A percentile compares a stretch with the other conserved stretches of the same genome.
Evolutionary conservation across 208 protist species (phyloP).

Genomic region (Trypanosoma grayi): DNA sequence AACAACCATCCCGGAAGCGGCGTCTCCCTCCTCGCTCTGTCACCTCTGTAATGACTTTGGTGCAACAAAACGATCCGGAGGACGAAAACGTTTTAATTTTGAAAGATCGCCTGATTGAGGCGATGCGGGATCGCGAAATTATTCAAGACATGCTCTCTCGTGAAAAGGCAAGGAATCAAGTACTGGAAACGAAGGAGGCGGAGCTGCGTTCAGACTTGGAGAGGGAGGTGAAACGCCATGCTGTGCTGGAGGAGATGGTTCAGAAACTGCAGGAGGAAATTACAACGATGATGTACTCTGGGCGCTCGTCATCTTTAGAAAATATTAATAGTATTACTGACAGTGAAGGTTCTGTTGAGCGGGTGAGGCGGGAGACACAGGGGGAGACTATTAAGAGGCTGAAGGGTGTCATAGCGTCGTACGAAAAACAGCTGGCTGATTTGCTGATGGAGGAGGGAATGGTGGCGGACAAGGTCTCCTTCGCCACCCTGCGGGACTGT

Average conservation of each 20-base stretch:
- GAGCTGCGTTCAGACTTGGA: conserved; percentile 2
- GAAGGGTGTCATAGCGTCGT: background rate
- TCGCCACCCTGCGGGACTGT: conserved; percentile 5
- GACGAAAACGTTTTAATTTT: conserved; percentile 19
- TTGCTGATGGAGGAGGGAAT: conserved; percentile 16
- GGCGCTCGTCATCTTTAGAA: conserved; percentile 1
- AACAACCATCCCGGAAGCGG: too few species aligned
- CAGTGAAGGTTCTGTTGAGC: background rate
- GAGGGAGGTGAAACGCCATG: conserved; percentile 1
- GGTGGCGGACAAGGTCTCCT: background rate
- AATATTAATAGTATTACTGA: background rate
- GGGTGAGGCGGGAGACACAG: background rate
- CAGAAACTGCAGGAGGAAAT: conserved; percentile 14
- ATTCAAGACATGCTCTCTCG: conserved; percentile 19
- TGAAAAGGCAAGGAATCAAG: conserved; percentile 8
- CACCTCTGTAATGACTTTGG: background rate
- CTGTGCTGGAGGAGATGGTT: conserved; percentile 10
- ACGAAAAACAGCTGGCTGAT: conserved; percentile 13
- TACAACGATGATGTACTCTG: background rate
- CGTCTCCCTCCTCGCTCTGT: background rate
- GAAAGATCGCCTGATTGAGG: conserved; percentile 21
- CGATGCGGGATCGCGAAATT: conserved; percentile 15
- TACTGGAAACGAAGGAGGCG: conserved; percentile 1
- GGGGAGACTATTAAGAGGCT: background rate
- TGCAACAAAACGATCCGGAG: background rate